Percentiles rank a stretch among this genome's conserved stretches.
phyloP scores from a whole-genome alignment of 164 flowering plant genomes.

The Stephania yunnanensis region DNA sequence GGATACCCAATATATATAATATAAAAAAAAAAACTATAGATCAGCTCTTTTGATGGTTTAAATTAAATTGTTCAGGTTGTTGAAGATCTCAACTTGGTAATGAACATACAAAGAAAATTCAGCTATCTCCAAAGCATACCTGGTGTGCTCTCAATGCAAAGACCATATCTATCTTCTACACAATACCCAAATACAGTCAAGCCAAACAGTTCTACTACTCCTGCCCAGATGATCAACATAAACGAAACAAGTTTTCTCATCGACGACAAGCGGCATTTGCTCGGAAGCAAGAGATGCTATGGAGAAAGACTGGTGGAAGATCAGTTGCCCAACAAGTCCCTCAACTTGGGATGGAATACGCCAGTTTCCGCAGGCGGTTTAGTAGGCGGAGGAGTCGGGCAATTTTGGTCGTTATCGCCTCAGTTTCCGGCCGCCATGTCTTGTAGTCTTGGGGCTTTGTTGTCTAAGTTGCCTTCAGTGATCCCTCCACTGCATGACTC shows the following conservation, averaged over 20 bases:
- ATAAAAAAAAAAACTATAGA: neutral
- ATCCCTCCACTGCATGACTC: conserved; percentile 10
- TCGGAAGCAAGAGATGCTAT: conserved; percentile 38
- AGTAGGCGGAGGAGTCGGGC: conserved; percentile 18
- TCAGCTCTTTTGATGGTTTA: neutral
- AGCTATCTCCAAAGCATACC: conserved; percentile 66
- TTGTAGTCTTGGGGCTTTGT: conserved; percentile 42
- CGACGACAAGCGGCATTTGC: conserved; percentile 24
- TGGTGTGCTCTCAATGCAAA: conserved; percentile 49
- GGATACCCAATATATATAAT: too few relatives aligned
- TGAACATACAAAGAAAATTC: conserved; percentile 66
- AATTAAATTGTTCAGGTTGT: conserved; percentile 27
- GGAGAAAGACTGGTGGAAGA: conserved; percentile 19
- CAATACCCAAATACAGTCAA: conserved; percentile 23
- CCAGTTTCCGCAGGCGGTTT: conserved; percentile 25
- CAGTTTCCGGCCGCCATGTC: conserved; percentile 34
- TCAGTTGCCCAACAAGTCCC: conserved; percentile 29
- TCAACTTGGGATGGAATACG: conserved; percentile 51
- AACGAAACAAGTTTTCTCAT: conserved; percentile 8
- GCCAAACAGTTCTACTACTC: too few relatives aligned
- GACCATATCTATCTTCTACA: conserved; percentile 39
- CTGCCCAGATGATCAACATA: conserved; percentile 19
- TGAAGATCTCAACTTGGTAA: conserved; percentile 70
- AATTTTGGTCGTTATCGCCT: conserved; percentile 47
- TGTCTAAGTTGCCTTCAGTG: conserved; percentile 29